Conservation (phyloP, 2,329 filamentous ascomycete species). For the Hymenoscyphus occultus region DNA sequence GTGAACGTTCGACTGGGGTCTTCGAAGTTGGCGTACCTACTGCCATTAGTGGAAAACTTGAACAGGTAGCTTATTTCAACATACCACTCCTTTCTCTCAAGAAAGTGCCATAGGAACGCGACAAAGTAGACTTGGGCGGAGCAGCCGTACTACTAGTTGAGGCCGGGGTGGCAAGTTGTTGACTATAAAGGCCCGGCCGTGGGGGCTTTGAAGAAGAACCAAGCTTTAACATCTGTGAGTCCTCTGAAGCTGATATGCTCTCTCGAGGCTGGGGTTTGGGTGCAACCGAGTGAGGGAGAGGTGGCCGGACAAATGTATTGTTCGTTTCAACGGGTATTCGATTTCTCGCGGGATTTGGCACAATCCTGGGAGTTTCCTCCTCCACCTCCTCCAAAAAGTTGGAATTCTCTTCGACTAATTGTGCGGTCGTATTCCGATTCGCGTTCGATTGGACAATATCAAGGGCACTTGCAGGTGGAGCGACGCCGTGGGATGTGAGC, state of each 20-base stretch:
- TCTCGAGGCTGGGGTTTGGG: slow-evolving; percentile 20
- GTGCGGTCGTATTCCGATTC: slow-evolving; percentile 12
- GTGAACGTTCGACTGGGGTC: slow-evolving; percentile 14
- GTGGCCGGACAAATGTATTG: slow-evolving; percentile 30
- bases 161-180: slow-evolving; percentile 35
- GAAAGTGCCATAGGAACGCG: slow-evolving; percentile 9
- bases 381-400: slow-evolving; percentile 18
- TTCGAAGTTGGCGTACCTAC: slow-evolving; percentile 29
- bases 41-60: not conserved
- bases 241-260: slow-evolving; percentile 12
- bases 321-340: slow-evolving; percentile 18
- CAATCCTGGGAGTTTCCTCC: slow-evolving; percentile 14
- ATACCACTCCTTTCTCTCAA: slow-evolving; percentile 26
- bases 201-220: slow-evolving; percentile 28
- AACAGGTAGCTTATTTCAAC: slow-evolving; percentile 6
- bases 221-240: slow-evolving; percentile 34
- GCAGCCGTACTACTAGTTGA: slow-evolving; percentile 27
- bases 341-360: slow-evolving; percentile 18
- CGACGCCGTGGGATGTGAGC: slow-evolving; percentile 33
- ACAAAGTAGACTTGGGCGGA: not conserved
- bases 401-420: slow-evolving; percentile 5
- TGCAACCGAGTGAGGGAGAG: slow-evolving; percentile 23
- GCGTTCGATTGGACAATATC: slow-evolving; percentile 12
- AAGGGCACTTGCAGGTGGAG: slow-evolving; percentile 25
- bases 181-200: slow-evolving; percentile 31